Conservation (phyloP, 2,329 filamentous ascomycete species). For the Monosporascus sp. region DNA sequence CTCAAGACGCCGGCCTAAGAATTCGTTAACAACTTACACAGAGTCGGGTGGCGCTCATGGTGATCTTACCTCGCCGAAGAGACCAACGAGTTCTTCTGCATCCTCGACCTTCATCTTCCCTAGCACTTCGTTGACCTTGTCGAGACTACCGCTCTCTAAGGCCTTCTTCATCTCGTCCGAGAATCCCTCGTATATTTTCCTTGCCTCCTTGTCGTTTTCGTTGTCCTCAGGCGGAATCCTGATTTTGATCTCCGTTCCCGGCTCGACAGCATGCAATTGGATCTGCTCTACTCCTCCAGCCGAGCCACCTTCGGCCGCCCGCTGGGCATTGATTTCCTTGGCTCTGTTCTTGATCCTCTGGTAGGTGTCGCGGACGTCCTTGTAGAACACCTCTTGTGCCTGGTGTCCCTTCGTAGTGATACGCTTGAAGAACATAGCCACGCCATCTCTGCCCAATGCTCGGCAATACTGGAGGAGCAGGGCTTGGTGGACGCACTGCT, state of each 20-base stretch:
- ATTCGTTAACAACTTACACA: slow-evolving; percentile 18
- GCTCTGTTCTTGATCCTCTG: slow-evolving; percentile 72
- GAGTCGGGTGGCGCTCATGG: slow-evolving; percentile 7
- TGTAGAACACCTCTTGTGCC: slow-evolving; percentile 83
- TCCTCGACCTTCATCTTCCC: slow-evolving; percentile 86
- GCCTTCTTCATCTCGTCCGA: slow-evolving; percentile 75
- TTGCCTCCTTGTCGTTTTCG: slow-evolving; percentile 58
- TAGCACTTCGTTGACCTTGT: slow-evolving; percentile 81
- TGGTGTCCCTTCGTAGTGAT: slow-evolving; percentile 87
- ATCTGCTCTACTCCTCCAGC: slow-evolving; percentile 84
- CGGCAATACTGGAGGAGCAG: slow-evolving; percentile 92
- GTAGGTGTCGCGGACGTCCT: slow-evolving; percentile 89
- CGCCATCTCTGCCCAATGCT: slow-evolving; percentile 80
- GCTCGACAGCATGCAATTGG: slow-evolving; percentile 93
- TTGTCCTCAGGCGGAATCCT: slow-evolving; percentile 66
- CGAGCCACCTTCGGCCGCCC: slow-evolving; percentile 43
- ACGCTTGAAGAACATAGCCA: slow-evolving; percentile 90
- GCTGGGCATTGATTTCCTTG: slow-evolving; percentile 59
- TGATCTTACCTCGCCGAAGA: slow-evolving; percentile 61
- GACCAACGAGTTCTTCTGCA: slow-evolving; percentile 77
- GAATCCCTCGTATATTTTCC: slow-evolving; percentile 80
- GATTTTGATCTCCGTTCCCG: slow-evolving; percentile 87
- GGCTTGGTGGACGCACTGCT: slow-evolving; percentile 89
- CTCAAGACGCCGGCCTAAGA: slow-evolving; percentile 75
- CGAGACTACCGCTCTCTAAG: slow-evolving; percentile 80